Evolutionary conservation across 2,329 filamentous ascomycete species (phyloP), one percentile per base, ranked within the genome.

Genomic region (Neoascochyta sp.): DNA sequence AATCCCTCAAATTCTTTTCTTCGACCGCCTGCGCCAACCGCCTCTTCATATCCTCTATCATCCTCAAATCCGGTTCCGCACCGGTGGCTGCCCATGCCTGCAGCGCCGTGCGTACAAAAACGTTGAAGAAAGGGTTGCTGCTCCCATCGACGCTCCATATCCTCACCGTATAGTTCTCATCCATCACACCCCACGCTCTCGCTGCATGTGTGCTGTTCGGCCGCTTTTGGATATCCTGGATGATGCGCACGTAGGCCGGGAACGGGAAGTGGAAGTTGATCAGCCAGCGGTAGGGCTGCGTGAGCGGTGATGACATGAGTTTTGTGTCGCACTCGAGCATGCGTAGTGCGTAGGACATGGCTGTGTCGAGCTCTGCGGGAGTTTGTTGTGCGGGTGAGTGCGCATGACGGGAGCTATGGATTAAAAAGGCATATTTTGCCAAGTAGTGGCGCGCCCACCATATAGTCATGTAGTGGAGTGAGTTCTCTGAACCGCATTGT

Each of bases 31-130:
- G 34, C 5, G 25, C 25, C 17, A 36, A 7, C 15, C 32, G 32
- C 12, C 13, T 28, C 16, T 23, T 32, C 7, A 36, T 36, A 11
- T 36, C 34, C 7, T 11, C 10, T 5, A 36, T 32, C 34, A 36
- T 36, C 6, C 10, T 17, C 9, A n/a, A n/a, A n/a, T 27, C 8
- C 18, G 29, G 16, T 16, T 22, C 22, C 5, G 20, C 34, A 5
- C n/a, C 12, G 13, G 24, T 36, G 5, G 41, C 43, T 3, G 36
- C n/a, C 49, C 45, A 52, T 2, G 47, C 77, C 46, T 78, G 80
- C 34, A 82, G 59, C 22, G 83, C 74, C 11, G 75, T 66, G 12
- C 66, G 65, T 1, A 73, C 72, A 39, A 83, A 78, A 1, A 64
- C 41, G 11, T 44, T 47, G 25, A 54, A 57, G 13, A 65, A 47